Conservation (phyloP, 495 filamentous ascomycete genomes). For the Beverwykella pulmonaria region DNA sequence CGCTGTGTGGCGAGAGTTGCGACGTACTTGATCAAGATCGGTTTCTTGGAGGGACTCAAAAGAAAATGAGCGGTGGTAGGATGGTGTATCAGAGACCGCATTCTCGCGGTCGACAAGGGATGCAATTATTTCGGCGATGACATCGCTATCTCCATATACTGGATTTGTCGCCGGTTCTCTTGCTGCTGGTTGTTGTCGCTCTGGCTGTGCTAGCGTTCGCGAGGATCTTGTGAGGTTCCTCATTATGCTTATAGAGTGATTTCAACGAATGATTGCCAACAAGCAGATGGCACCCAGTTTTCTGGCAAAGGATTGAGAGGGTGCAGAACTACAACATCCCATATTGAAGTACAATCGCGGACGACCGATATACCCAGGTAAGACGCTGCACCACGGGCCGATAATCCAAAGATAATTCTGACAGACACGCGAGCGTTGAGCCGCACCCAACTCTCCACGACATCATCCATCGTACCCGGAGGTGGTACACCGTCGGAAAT, state of each 20-base stretch:
- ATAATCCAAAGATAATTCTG: not conserved
- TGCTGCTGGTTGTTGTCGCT: too few species aligned
- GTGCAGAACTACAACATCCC: not conserved
- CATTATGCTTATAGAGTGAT: not conserved
- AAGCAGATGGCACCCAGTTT: not conserved
- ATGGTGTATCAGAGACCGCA: not conserved
- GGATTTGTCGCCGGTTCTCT: not conserved
- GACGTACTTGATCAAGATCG: not conserved
- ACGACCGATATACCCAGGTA: not conserved
- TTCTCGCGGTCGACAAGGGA: not conserved
- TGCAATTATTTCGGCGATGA: slow-evolving; percentile 8
- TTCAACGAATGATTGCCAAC: not conserved
- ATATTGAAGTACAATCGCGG: not conserved
- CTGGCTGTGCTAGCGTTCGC: not conserved
- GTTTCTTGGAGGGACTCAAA: not conserved
- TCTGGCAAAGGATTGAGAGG: not conserved
- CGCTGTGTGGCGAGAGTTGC: not conserved
- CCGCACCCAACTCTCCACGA: not conserved
- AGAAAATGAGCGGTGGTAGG: not conserved
- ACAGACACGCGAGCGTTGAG: not conserved
- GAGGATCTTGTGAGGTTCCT: not conserved
- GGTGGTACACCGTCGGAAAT: not conserved
- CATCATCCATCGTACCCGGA: not conserved
- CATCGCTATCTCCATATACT: not conserved
- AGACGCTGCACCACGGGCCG: not conserved